Base-by-base conservation (phyloP, 164 flowering plant genomes). In the Aristolochia fimbriata region DNA sequence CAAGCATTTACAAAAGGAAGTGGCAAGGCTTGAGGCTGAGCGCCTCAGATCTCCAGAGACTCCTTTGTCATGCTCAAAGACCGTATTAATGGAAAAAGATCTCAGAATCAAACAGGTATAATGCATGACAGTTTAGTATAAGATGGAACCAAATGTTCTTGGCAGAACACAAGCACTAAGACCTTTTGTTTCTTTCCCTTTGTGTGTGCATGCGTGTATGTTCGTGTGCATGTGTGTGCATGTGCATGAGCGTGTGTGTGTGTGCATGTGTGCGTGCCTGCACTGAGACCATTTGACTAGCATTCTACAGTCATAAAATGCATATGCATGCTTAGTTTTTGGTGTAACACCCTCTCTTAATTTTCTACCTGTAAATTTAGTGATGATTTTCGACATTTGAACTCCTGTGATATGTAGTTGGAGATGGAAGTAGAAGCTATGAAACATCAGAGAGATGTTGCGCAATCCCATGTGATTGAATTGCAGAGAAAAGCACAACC, bases 1-100 rank as follows among this genome's bases (percentile, higher is more conserved):
- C 46, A 88, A 85, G 82, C 92, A 86, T 61, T 69, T 93, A 76
- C 94, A 88, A 55, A 84, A 66, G 71, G 97, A 93, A 68, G 48
- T 93, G 65, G 81, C 83, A 51, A 82, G 85, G 67, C 51, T 93
- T 70, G 95, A 90, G 73, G 77, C 56, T 64, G 88, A 86, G 71
- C 56, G 86, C 74, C 23, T 24, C 30, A 81, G 70, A 61, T 62
- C 59, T 69, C 65, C 78, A 19, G 71, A 64, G 46, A 62, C 83
- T 45, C 51, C 62, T 58, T 57, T 80, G 47, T 74, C 74, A 70
- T 41, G 47, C 56, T 71, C 81, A 62, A 58, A 70, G 57, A 65
- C 71, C 10, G 21, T 78, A 52, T 65, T 87, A 62, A 83, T 80
- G 63, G 85, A 84, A 77, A 94, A 84, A 71, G 96, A 94, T 79